A percentile compares a stretch with the other conserved stretches of the same genome.
Evolutionary conservation across 169 alveolate genomes (phyloP).

Genomic region (Cryptosporidium meleagridis): DNA sequence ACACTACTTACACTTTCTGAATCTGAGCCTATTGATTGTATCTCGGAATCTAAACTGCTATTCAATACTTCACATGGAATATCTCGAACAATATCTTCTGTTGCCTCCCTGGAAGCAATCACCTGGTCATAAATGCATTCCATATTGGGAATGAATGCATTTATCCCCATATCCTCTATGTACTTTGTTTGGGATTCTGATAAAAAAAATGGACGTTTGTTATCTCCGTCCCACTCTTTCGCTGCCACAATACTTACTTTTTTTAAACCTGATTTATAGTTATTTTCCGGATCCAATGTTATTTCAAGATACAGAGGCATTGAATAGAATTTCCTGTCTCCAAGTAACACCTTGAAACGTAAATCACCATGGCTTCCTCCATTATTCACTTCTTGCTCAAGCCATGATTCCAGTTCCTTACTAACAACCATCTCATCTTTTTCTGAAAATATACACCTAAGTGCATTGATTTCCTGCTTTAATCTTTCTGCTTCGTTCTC

Average conservation of each 20-base stretch:
- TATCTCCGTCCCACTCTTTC: background rate
- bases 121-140: conserved; percentile 61
- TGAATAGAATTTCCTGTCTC: conserved; percentile 27
- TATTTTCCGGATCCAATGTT: conserved; percentile 14
- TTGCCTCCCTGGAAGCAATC: conserved; percentile 49
- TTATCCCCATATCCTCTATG: conserved; percentile 4
- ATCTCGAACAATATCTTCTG: conserved; percentile 23
- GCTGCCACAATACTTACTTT: background rate
- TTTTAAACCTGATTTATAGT: conserved; percentile 7
- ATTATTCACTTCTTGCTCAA: background rate
- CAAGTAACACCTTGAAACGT: conserved; percentile 5
- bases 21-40: background rate
- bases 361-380: background rate
- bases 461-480: conserved; percentile 46
- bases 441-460: conserved; percentile 21
- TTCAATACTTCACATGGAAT: conserved; percentile 12
- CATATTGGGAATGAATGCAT: conserved; percentile 22
- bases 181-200: conserved; percentile 34
- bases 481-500: background rate
- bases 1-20: background rate
- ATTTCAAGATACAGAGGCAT: conserved; percentile 28
- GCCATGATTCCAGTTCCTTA: conserved; percentile 19
- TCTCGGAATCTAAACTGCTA: background rate
- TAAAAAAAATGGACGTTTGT: conserved; percentile 37
- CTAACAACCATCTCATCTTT: conserved; percentile 7